Conservation (phyloP, 2,329 filamentous ascomycete genomes). For the Stachybotrys echinatus region DNA sequence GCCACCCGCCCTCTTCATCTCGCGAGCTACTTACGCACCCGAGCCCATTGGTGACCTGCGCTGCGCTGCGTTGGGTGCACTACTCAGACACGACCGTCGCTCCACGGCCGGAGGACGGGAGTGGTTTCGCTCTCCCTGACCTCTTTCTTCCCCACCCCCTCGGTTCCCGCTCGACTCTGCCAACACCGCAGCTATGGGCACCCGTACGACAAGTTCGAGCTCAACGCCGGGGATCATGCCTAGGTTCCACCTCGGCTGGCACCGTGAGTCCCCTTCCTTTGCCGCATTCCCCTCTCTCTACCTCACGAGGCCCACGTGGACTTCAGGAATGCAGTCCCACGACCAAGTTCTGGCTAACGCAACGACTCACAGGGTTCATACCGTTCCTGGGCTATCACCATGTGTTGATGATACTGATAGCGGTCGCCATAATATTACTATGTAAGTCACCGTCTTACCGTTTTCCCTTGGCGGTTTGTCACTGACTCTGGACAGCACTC, state of each 20-base stretch:
- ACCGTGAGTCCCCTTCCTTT: constrained; percentile 31
- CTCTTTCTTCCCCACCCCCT: constrained; percentile 4
- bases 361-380: constrained; percentile 46
- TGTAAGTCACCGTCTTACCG: constrained; percentile 56
- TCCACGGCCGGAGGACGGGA: constrained; percentile 20
- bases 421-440: constrained; percentile 85
- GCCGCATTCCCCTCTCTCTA: neutral
- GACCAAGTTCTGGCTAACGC: constrained; percentile 12
- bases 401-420: constrained; percentile 96
- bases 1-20: neutral
- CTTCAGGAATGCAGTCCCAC: neutral
- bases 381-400: constrained; percentile 72
- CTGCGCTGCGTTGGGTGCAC: constrained; percentile 16
- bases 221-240: constrained; percentile 19
- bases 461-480: neutral
- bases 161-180: neutral
- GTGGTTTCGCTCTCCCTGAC: constrained; percentile 7
- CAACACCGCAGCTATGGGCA: constrained; percentile 14
- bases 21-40: neutral
- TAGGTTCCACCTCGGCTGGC: constrained; percentile 43
- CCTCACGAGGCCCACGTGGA: neutral
- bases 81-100: constrained; percentile 15
- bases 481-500: constrained; percentile 55
- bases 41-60: neutral
- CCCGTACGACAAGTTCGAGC: constrained; percentile 17